Base-by-base conservation (phyloP, 106 monocot species). In the Hemerocallis citrina region DNA sequence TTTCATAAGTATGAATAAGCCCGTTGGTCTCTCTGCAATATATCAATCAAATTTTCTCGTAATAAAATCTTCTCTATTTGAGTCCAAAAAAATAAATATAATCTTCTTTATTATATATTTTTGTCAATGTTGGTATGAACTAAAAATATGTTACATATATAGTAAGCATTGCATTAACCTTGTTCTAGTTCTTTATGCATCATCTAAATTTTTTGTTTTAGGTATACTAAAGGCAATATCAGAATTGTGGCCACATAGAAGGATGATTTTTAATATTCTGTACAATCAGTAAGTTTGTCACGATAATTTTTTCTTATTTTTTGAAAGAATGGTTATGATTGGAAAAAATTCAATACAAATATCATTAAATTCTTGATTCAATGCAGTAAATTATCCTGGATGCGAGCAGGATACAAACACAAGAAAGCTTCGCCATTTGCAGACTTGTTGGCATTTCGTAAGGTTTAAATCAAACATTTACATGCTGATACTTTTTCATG, bases 341-440 rank as follows among this genome's bases (percentile, higher is more conserved):
- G 32, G 52, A 6, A 13, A 52, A 28, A 2, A 52, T 52, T 52
- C 28, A 52, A 32, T 55, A 15, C 10, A 17, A 32, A n/a, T 10
- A 55, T 55, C 6, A 23, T 21, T 43, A 6, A 4, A 55, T 41
- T 45, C 34, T 65, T 37, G 9, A 61, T 58, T 27, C 28, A 38
- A 68, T 73, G 24, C 68, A 95, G 95, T 38, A 96, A 96, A 76
- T 60, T 90, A 43, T 79, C 54, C 17, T 87, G 80, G 81, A 87
- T 96, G 90, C 74, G 34, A 71, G 40, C 59, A 61, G 90, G 90
- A 8, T 89, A 81, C 43, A 39, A 74, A 39, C 83, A 84, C 19
- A 89, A 76, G 34, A 65, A 57, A 52, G 94, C 94, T 48, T 94
- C 94, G 17, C 94, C 72, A 22, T 60, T 94, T 11, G 94, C 94